Conservation (phyloP, 2,329 filamentous ascomycete genomes). For the Aspergillus japonicus region DNA sequence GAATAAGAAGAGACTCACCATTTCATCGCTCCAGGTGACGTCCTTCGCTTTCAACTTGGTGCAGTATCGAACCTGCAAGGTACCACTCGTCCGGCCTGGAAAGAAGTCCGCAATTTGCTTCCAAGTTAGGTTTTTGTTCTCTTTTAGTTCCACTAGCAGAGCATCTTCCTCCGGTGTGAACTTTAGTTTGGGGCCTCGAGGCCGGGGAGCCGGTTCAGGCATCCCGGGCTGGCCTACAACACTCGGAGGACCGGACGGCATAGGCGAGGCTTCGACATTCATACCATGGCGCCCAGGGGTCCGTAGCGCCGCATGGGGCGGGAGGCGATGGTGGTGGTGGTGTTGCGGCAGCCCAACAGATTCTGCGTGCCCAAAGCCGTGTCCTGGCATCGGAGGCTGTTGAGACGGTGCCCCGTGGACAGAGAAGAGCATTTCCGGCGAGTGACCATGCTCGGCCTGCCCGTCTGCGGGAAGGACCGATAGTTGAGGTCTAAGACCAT, state of each 20-base stretch:
- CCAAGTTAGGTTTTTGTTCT: constrained; percentile 93
- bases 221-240: constrained; percentile 85
- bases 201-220: constrained; percentile 76
- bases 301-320: constrained; percentile 67
- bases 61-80: constrained; percentile 89
- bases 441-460: constrained; percentile 31
- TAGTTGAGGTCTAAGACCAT: constrained; percentile 30
- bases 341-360: constrained; percentile 52
- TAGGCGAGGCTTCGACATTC: constrained; percentile 43
- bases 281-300: constrained; percentile 64
- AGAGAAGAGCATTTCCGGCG: constrained; percentile 37
- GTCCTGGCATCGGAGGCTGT: constrained; percentile 29
- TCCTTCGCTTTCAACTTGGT: constrained; percentile 94
- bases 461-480: constrained; percentile 34
- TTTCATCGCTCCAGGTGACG: constrained; percentile 89
- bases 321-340: constrained; percentile 80
- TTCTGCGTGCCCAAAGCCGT: constrained; percentile 41
- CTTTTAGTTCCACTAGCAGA: constrained; percentile 83
- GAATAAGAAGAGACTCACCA: constrained; percentile 54
- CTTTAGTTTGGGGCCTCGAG: constrained; percentile 85
- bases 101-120: constrained; percentile 98
- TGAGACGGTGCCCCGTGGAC: constrained; percentile 32
- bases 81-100: constrained; percentile 83
- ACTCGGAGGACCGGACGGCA: constrained; percentile 67
- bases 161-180: constrained; percentile 92